These are phyloP conservation scores for Hydrangea macrophylla DNA, from an alignment of 148 eudicot species.

Conservation along the genomic window DNA sequence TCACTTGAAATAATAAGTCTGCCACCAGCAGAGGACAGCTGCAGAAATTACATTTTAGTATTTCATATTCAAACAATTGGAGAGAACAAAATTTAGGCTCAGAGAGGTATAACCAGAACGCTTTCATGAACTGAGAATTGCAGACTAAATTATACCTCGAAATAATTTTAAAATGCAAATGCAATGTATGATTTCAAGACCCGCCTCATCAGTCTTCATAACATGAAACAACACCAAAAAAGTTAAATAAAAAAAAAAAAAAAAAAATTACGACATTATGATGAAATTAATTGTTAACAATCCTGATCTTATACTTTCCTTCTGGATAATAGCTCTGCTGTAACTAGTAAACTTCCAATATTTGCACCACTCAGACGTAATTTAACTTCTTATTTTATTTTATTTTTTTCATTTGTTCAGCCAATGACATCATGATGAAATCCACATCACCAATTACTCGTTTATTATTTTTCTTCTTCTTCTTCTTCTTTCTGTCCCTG, in stretches of 20 bases:
- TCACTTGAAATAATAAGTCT: slow-evolving; percentile 85
- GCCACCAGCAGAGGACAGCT: slow-evolving; percentile 87
- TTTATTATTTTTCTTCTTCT: too few relatives aligned
- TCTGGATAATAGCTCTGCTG: too few relatives aligned
- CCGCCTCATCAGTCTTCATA: not conserved
- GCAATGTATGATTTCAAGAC: not conserved
- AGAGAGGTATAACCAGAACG: not conserved
- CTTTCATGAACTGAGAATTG: not conserved
- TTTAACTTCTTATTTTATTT: too few relatives aligned
- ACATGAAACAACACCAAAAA: not conserved
- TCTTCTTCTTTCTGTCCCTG: too few relatives aligned
- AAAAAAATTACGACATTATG: not conserved
- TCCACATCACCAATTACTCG: too few relatives aligned
- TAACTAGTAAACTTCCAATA: too few relatives aligned
- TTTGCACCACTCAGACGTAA: too few relatives aligned
- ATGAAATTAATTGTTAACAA: not conserved
- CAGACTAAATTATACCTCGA: not conserved
- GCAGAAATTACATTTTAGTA: slow-evolving; percentile 23
- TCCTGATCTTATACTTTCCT: too few relatives aligned
- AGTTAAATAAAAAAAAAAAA: not conserved
- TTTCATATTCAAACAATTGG: not conserved
- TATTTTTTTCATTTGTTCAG: not conserved
- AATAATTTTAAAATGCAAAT: not conserved
- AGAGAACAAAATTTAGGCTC: not conserved
- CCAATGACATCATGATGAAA: not conserved